A percentile compares a stretch with the other conserved stretches of the same genome.
These are phyloP conservation scores for Cardamine resedifolia DNA, from an alignment of 345 rosid genomes.

Conservation along the genomic window DNA sequence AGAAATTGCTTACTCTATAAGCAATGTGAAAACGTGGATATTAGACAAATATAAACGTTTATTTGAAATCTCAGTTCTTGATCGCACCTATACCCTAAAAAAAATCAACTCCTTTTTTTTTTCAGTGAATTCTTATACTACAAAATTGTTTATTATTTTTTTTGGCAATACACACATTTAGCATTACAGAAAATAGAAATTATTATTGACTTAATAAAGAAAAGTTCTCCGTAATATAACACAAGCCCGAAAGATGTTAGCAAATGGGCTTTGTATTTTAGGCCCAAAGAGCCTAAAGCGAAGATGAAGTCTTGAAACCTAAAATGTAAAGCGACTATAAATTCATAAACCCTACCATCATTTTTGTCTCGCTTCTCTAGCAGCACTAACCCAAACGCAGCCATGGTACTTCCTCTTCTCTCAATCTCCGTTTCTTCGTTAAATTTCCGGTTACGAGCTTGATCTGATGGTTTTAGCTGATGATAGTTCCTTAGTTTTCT, in stretches of 20 bases:
- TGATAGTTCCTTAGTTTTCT: background rate
- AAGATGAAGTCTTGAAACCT: conserved; percentile 18
- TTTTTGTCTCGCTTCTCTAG: background rate
- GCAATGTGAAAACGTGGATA: background rate
- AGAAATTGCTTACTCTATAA: too few species aligned
- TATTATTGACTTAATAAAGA: background rate
- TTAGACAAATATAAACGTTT: background rate
- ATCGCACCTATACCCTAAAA: too few species aligned
- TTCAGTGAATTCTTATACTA: too few species aligned
- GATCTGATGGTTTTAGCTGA: background rate
- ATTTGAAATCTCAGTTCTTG: background rate
- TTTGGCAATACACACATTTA: background rate
- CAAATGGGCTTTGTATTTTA: conserved; percentile 3
- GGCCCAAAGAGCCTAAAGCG: conserved; percentile 4
- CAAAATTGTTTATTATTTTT: too few species aligned
- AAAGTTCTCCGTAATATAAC: background rate
- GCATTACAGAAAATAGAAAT: background rate
- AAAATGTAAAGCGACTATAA: conserved; percentile 20
- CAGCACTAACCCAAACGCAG: conserved; percentile 7
- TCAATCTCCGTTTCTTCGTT: background rate
- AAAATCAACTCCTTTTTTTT: background rate
- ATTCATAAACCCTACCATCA: conserved; percentile 47
- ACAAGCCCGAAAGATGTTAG: background rate
- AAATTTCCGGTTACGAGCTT: background rate
- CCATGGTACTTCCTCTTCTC: conserved; percentile 43